Conservation (phyloP, 306 rosid genomes). For the Dryas drummondii region DNA sequence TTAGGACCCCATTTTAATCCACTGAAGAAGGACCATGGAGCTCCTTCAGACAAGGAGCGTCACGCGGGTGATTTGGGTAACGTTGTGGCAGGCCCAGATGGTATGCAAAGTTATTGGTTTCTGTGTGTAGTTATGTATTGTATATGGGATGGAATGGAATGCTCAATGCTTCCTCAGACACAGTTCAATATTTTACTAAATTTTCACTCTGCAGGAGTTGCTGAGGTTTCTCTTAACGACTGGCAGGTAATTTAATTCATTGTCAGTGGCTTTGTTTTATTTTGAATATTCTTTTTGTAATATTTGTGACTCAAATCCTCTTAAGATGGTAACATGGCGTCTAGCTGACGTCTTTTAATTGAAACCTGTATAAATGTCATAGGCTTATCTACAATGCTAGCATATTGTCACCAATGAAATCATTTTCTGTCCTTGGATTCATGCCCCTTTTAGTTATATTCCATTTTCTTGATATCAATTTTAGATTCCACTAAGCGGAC, state of each 20-base stretch:
- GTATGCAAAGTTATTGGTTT: conserved; percentile 29
- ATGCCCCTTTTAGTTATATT: not conserved
- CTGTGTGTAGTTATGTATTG: conserved; percentile 7
- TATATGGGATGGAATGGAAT: conserved; percentile 1
- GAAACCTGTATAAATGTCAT: not conserved
- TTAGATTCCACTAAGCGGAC: conserved; percentile 85
- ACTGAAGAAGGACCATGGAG: conserved; percentile 62
- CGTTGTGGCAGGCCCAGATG: conserved; percentile 64
- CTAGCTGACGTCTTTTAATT: not conserved
- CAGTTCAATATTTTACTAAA: not conserved
- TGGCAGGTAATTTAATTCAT: conserved; percentile 34
- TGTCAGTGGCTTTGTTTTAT: not conserved
- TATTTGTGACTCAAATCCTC: not conserved
- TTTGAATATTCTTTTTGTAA: too few relatives aligned
- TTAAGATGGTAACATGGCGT: not conserved
- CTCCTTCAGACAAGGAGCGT: conserved; percentile 58
- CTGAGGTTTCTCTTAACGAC: conserved; percentile 65
- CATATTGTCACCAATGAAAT: not conserved
- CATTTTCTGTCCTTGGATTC: not conserved
- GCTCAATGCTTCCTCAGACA: not conserved
- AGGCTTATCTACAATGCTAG: not conserved
- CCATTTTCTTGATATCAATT: not conserved
- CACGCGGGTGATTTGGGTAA: conserved; percentile 92
- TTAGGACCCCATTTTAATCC: conserved; percentile 83
- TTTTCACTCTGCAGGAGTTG: conserved; percentile 49